Conservation (phyloP, 176 grass and related monocot genomes). For the Puccinellia tenuiflora region DNA sequence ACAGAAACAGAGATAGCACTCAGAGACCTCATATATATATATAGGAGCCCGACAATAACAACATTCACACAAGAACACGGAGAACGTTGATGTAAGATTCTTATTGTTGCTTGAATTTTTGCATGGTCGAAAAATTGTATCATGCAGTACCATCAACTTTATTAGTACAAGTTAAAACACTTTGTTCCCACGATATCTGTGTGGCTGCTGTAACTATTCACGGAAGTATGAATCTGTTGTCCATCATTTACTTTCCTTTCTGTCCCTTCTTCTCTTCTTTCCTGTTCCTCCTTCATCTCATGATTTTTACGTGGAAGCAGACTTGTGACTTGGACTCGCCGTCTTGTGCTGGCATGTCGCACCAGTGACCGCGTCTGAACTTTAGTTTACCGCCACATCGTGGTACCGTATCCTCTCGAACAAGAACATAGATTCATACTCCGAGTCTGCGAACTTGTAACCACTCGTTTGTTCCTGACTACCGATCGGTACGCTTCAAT, state of each 20-base stretch:
- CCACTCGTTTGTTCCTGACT: not conserved
- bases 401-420: too few species aligned
- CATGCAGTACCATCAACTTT: not conserved
- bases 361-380: too few species aligned
- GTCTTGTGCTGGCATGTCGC: too few species aligned
- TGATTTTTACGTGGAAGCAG: not conserved
- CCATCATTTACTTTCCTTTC: not conserved
- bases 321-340: not conserved
- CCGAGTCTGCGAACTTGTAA: not conserved
- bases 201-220: not conserved
- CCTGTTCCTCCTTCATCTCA: not conserved
- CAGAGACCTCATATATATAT: not conserved
- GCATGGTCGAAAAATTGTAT: not conserved
- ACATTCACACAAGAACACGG: not conserved
- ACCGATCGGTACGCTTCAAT: not conserved
- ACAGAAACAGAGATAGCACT: not conserved
- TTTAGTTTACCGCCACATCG: too few species aligned
- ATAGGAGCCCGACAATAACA: not conserved
- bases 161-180: not conserved
- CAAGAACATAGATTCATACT: too few species aligned
- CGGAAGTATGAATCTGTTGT: not conserved
- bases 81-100: not conserved
- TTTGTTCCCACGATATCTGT: not conserved
- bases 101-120: not conserved
- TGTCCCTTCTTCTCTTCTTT: not conserved